These are phyloP conservation scores for Naegleria fowleri DNA, from an alignment of 208 protist genomes.

Conservation along the genomic window DNA sequence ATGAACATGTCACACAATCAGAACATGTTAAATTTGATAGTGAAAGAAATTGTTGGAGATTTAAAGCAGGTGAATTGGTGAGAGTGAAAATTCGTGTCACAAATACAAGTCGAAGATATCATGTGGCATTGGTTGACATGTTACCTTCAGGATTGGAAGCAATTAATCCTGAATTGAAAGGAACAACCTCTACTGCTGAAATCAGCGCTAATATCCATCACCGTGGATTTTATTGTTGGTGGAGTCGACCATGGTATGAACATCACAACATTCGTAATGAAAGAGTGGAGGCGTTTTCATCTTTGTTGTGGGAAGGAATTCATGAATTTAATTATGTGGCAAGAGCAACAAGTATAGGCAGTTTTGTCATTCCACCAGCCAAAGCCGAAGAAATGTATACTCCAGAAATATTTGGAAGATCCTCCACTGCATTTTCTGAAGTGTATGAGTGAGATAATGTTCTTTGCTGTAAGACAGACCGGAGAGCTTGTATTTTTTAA, in stretches of 20 bases:
- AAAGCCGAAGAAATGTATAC: conserved; percentile 22
- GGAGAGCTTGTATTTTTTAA: too few relatives aligned
- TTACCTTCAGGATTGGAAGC: conserved; percentile 3
- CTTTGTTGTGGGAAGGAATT: background rate
- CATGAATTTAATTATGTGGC: background rate
- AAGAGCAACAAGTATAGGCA: background rate
- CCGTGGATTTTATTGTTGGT: background rate
- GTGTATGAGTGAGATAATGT: background rate
- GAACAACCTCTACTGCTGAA: background rate
- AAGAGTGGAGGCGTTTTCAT: conserved; percentile 23
- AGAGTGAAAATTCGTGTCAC: background rate
- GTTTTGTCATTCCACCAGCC: conserved; percentile 23
- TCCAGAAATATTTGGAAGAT: conserved; percentile 24
- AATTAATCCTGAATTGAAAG: conserved; percentile 8
- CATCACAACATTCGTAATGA: conserved; percentile 28
- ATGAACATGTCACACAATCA: background rate
- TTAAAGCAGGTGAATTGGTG: conserved; percentile 13
- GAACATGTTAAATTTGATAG: background rate
- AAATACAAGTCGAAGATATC: conserved; percentile 5
- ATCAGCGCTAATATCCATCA: background rate
- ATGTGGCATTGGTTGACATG: conserved; percentile 2
- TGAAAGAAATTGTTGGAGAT: background rate
- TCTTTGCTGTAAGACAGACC: too few relatives aligned
- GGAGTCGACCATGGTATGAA: background rate
- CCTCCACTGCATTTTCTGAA: background rate